These are phyloP conservation scores for Cytauxzoon felis DNA, from an alignment of 169 alveolate genomes.

Conservation along the genomic window DNA sequence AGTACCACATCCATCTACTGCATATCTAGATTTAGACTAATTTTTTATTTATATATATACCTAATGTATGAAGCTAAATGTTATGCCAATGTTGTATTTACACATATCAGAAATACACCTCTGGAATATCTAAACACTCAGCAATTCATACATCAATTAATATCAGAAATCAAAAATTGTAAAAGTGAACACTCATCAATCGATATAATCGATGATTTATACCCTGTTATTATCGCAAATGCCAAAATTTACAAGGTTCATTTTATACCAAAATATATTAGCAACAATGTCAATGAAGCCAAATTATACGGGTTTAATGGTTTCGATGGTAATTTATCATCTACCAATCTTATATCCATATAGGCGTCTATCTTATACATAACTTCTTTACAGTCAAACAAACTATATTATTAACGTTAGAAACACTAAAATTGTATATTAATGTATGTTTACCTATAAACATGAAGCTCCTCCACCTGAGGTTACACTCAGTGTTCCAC, in stretches of 20 bases:
- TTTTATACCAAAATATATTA: conserved; percentile 3
- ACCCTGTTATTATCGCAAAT: neutral
- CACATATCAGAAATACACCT: conserved; percentile 51
- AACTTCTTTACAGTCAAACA: conserved; percentile 47
- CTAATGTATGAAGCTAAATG: neutral
- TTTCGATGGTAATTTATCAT: conserved; percentile 30
- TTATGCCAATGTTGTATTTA: conserved; percentile 38
- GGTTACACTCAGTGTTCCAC: too few species aligned
- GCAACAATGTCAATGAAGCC: neutral
- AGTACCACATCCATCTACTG: conserved; percentile 23
- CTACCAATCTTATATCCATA: neutral
- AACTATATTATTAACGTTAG: conserved; percentile 11
- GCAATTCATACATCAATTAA: conserved; percentile 12
- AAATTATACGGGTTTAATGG: conserved; percentile 48
- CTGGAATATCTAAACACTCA: conserved; percentile 40
- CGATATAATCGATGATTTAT: neutral
- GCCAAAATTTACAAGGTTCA: conserved; percentile 40
- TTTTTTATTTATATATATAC: conserved; percentile 16
- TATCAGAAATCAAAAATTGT: conserved; percentile 3
- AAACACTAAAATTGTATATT: conserved; percentile 46
- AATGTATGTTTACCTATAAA: conserved; percentile 37
- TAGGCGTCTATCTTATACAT: conserved; percentile 36
- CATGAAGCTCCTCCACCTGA: too few species aligned
- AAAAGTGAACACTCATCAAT: neutral
- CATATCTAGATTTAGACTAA: conserved; percentile 29